Base-by-base conservation (phyloP, 2,329 filamentous ascomycete genomes). In the Penicillium sp. region DNA sequence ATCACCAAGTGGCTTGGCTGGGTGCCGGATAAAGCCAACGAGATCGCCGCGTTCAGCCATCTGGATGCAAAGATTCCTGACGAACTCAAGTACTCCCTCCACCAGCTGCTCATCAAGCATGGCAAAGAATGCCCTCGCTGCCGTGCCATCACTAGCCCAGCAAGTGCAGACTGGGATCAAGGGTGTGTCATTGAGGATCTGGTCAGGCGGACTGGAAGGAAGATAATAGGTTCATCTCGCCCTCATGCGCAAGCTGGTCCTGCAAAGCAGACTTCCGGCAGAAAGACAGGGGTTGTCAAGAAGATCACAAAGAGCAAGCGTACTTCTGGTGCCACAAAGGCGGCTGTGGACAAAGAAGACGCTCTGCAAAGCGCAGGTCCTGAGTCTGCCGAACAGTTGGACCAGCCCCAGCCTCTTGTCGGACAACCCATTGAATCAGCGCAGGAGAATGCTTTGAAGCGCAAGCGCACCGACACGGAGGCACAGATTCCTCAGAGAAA, bases 141-240 rank as follows among this genome's bases (percentile, higher is more conserved):
- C 70, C 78, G 84, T 48, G 87, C 86, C 0, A 82, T 82, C 1
- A 91, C 88, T 0, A 83, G 84, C 0, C 79, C 84, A 64, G 83
- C 82, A 1, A 88, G 84, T 53, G 82, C 82, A 28, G 84, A 83
- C 0, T 92, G 89, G 88, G 80, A 86, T 3, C 78, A 86, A 16
- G 84, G 84, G 0, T 90, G 87, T 76, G 82, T 84, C 8, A 87
- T 89, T 70, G 87, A 89, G 55, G 84, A 88, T 70, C 72, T 89
- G 38, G 84, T 88, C 4, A 83, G 76, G 58, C 77, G 85, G 55
- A 83, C 79, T n/a, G 86, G 84, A 7, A 81, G 78, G 60, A 82
- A 83, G 55, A 80, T 79, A 55, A 67, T 64, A 19, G 61, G 40
- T 6, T 14, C 49, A 7, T 22, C 49, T 58, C 8, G 37, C 4